Evolutionary conservation across 768 basidiomycete species (phyloP).

Genomic region (Lentinula lateritia): DNA sequence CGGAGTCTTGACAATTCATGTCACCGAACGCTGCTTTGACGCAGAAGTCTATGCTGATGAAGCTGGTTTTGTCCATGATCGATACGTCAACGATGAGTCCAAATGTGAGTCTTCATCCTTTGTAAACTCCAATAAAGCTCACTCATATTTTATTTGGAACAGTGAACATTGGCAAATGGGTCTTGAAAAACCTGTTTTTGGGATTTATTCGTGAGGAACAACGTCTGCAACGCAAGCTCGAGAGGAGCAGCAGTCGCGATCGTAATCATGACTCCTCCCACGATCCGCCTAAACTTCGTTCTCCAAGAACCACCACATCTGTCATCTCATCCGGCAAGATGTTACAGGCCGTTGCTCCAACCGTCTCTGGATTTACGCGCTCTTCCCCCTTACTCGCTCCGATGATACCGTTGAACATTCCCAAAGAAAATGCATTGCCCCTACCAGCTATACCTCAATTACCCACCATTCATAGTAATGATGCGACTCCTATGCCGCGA

Average conservation of each 20-base stretch:
- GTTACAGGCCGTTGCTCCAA: constrained; percentile 58
- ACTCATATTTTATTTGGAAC: constrained; percentile 7
- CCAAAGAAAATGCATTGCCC: constrained; percentile 21
- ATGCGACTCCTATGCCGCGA: constrained; percentile 25
- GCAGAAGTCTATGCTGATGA: constrained; percentile 96
- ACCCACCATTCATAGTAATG: constrained; percentile 21
- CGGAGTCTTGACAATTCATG: constrained; percentile 81
- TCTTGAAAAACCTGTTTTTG: constrained; percentile 78
- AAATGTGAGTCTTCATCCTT: constrained; percentile 48
- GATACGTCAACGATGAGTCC: constrained; percentile 68
- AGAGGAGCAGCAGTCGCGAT: constrained; percentile 21
- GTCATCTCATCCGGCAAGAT: constrained; percentile 62
- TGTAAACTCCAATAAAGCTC: constrained; percentile 1
- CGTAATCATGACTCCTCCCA: constrained; percentile 15
- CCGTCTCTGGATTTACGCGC: constrained; percentile 34
- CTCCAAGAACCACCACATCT: constrained; percentile 25
- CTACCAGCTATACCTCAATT: constrained; percentile 39
- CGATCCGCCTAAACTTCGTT: constrained; percentile 15
- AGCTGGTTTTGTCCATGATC: constrained; percentile 60
- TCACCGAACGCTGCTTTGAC: constrained; percentile 88
- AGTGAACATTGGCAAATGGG: constrained; percentile 95
- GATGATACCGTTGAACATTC: constrained; percentile 43
- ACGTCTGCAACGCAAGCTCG: constrained; percentile 30
- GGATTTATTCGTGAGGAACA: constrained; percentile 73
- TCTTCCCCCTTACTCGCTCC: constrained; percentile 56